Base-by-base conservation (phyloP, 768 basidiomycete species). In the Tricholoma matsutake region DNA sequence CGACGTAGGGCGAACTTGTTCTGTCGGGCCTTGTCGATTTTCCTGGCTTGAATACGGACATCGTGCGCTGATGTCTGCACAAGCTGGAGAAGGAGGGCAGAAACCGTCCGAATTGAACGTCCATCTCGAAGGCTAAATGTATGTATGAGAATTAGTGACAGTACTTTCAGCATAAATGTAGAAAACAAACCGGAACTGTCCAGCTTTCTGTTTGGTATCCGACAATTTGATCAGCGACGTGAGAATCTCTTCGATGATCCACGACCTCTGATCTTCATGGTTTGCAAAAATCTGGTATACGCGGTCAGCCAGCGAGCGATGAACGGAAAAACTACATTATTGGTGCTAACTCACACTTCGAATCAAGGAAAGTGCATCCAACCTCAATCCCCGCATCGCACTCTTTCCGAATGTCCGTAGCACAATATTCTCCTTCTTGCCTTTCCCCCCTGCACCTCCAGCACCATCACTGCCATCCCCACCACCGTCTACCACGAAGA, bases 231-330 rank as follows among this genome's bases (percentile, higher is more conserved):
- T 95, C 57, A 98, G 76, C 0, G 94, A 96, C 8, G 86, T 84
- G 28, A 99, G 69, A 34, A 98, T 96, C 73, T 98, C 97, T 71
- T 98, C 96, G n/a, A 98, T 89, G 63, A 98, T 96, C 95, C 95
- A 97, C 0, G 89, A 86, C 8, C 97, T 79, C 72, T 99, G 97
- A 45, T 89, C 89, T 64, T 92, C 87, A 68, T 98, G 88, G 63
- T 89, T 91, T 11, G 92, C 92, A 67, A 97, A 98, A 32, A 96
- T 88, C 96, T 97, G 67, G 0, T 25, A 52, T 10, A 25, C 58
- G 10, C 34, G 41, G 41, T 34, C 54, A 22, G 34, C 47, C 41
- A 4, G 25, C 58, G 59, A 39, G 56, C n/a, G 54, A 9, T 16
- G 18, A 22, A 11, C 29, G n/a, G 18, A n/a, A 43, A 7, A 6